Base-by-base conservation (phyloP, 805 yeast genomes). In the Scheffersomyces stipitis region DNA sequence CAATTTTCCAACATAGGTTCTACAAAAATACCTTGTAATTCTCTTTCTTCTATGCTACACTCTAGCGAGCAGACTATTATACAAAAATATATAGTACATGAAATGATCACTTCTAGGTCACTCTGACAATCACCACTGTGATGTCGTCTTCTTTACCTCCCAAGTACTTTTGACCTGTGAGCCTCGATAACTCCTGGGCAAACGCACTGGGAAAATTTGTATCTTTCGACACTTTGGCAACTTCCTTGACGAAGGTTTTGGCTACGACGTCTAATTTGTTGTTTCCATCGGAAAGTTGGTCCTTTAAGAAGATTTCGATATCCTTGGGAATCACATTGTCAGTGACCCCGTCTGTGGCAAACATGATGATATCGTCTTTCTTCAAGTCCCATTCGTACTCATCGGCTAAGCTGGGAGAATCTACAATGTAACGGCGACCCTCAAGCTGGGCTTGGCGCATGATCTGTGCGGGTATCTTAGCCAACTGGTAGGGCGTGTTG, bases 91-190 rank as follows among this genome's bases (percentile, higher is more conserved):
- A n/a, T n/a, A n/a, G n/a, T n/a, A n/a, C n/a, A n/a, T n/a, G n/a
- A n/a, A n/a, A n/a, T n/a, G n/a, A n/a, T n/a, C n/a, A n/a, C n/a
- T n/a, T 35, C 38, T 46, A 55, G 30, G 52, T 67, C 22, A 86
- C 88, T 52, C 78, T 75, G 30, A 88, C 80, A 52, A 86, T 72
- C 1, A 90, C 83, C 13, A 84, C 78, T 1, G 98, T 88, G 26
- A 93, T 84, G 61, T 91, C 99, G 63, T 91, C 99, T 31, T 89
- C 95, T 64, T 91, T 91, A 10, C 99, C 99, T 23, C 99, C 98
- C 40, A 79, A 69, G 54, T 86, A 85, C 29, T 71, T 67, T 52
- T 80, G 83, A 3, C 84, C 84, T 1, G 87, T 77, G 34, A 83
- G 56, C 46, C 78, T 69, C 8, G 82, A 71, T 38, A 85, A 68